phyloP scores from a whole-genome alignment of 1,284 basidiomycete genomes.

The Wallemia hederae region DNA sequence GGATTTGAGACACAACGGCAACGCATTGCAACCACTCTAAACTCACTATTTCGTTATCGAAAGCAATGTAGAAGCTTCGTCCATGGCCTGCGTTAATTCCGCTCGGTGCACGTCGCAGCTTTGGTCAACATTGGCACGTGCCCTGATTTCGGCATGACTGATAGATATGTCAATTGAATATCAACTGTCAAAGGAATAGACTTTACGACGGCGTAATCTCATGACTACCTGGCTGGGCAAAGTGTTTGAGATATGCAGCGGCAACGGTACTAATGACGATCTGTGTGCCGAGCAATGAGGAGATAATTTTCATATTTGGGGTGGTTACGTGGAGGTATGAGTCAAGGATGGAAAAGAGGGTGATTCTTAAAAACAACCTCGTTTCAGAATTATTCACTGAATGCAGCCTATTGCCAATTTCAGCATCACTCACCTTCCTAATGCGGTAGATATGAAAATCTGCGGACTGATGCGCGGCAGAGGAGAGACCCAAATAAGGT shows the following conservation, averaged over 20 bases:
- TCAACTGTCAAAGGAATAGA: background rate
- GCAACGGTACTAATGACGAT: background rate
- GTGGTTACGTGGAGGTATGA: background rate
- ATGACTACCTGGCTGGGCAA: background rate
- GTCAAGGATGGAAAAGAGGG: background rate
- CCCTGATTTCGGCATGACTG: background rate
- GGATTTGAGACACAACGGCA: background rate
- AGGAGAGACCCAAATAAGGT: background rate
- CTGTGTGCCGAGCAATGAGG: background rate
- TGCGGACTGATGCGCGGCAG: background rate
- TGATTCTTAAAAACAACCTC: too few relatives aligned
- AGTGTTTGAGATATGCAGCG: background rate
- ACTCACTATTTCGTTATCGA: background rate
- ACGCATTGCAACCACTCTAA: too few relatives aligned
- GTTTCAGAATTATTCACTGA: too few relatives aligned
- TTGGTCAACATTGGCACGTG: background rate
- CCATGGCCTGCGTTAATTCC: background rate
- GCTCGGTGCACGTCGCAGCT: background rate
- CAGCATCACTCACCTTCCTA: background rate
- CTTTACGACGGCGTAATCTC: background rate
- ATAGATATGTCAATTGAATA: background rate
- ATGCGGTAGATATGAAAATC: background rate
- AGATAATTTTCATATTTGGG: background rate
- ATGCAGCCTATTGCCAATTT: background rate
- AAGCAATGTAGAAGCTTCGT: background rate